phyloP scores from a whole-genome alignment of 2,329 filamentous ascomycete species.

The Aspergillus viridinutans region DNA sequence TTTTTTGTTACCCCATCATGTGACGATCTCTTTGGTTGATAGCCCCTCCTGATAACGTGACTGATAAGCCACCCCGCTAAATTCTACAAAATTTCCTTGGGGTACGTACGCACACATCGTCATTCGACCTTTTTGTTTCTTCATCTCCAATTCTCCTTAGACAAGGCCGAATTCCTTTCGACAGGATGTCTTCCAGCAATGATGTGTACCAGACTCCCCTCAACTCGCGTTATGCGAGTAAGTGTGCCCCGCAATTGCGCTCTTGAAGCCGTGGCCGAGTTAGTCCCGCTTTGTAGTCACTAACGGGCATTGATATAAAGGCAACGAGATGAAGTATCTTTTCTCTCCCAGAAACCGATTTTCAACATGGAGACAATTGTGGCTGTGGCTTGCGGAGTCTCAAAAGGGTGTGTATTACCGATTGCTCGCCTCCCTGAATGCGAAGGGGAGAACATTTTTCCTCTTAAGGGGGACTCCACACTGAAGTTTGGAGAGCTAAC shows the following conservation, averaged over 20 bases:
- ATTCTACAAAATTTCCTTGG: constrained; percentile 27
- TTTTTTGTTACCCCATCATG: not conserved
- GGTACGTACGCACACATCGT: constrained; percentile 17
- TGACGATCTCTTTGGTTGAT: not conserved
- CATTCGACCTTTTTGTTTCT: constrained; percentile 5
- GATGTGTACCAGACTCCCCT: constrained; percentile 65
- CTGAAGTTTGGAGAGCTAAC: constrained; percentile 12
- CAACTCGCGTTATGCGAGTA: constrained; percentile 67
- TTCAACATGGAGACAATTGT: constrained; percentile 78
- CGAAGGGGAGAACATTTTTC: constrained; percentile 2
- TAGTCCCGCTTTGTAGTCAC: constrained; percentile 1
- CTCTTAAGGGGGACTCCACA: not conserved
- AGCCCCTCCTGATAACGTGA: constrained; percentile 32
- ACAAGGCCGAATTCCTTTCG: constrained; percentile 15
- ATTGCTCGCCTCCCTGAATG: not conserved
- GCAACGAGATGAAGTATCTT: constrained; percentile 68
- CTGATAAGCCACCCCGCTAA: constrained; percentile 35
- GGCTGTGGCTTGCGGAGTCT: constrained; percentile 76
- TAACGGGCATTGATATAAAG: constrained; percentile 22
- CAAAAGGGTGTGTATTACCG: constrained; percentile 52
- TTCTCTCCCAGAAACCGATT: constrained; percentile 73
- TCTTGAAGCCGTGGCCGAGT: not conserved
- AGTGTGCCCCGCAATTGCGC: constrained; percentile 16
- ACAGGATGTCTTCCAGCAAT: constrained; percentile 39
- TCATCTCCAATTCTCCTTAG: constrained; percentile 18